phyloP scores from a whole-genome alignment of 441 rosid species.

The Manihot esculenta region DNA sequence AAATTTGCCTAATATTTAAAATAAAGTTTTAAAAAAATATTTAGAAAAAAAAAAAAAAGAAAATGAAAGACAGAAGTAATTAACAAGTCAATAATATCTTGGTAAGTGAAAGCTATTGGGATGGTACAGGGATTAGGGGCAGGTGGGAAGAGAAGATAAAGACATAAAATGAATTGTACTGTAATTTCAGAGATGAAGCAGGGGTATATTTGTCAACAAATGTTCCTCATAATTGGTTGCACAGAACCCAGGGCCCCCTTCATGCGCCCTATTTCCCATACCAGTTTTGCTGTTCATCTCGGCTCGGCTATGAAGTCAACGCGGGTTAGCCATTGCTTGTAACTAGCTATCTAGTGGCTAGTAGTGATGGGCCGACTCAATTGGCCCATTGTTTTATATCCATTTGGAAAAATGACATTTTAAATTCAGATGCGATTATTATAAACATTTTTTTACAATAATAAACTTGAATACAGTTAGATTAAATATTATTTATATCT shows the following conservation, averaged over 20 bases:
- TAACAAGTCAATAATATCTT: constrained; percentile 18
- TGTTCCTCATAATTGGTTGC: neutral
- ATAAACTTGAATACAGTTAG: too few relatives aligned
- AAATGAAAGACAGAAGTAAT: neutral
- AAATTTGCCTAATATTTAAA: neutral
- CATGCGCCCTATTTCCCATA: neutral
- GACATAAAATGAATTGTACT: neutral
- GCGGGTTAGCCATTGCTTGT: neutral
- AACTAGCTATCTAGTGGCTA: neutral
- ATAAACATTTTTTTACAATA: too few relatives aligned
- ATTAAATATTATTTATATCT: too few relatives aligned
- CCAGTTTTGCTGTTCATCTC: neutral
- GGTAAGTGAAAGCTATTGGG: neutral
- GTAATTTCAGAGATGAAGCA: neutral
- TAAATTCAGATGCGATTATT: too few relatives aligned
- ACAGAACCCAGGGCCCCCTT: neutral
- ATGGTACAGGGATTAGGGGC: too few relatives aligned
- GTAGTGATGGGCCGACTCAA: neutral
- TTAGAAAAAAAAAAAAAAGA: neutral
- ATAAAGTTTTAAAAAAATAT: too few relatives aligned
- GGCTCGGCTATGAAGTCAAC: neutral
- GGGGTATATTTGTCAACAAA: constrained; percentile 17
- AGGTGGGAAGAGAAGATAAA: neutral
- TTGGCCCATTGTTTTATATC: too few relatives aligned
- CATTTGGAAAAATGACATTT: too few relatives aligned